Evolutionary conservation across 495 filamentous ascomycete genomes (phyloP).

Genomic region (Friedmanniomyces endolithicus): DNA sequence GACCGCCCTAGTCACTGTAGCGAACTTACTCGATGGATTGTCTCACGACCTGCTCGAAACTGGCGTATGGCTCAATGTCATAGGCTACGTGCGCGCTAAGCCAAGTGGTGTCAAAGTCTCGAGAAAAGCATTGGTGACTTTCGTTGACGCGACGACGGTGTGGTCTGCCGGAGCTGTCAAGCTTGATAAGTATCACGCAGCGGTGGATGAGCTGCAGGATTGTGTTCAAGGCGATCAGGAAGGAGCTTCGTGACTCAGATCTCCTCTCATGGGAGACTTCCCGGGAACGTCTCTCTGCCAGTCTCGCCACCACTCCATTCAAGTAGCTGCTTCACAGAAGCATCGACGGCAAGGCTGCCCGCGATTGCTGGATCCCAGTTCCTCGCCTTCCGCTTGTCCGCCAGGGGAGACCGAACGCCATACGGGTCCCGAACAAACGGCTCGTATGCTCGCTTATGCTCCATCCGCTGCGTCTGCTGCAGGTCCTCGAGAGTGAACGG

Average conservation of each 20-base stretch:
- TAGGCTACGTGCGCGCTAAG: constrained; percentile 57
- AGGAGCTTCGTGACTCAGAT: neutral
- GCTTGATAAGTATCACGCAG: constrained; percentile 15
- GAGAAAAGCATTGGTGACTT: neutral
- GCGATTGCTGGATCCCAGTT: constrained; percentile 15
- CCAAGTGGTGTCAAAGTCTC: neutral
- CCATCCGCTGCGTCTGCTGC: constrained; percentile 17
- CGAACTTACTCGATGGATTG: constrained; percentile 52
- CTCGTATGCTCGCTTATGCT: constrained; percentile 19
- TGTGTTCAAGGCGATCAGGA: neutral
- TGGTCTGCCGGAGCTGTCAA: constrained; percentile 24
- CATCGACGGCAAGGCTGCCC: neutral
- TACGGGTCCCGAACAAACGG: constrained; percentile 23
- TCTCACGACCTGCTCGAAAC: constrained; percentile 51
- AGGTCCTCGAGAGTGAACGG: constrained; percentile 22
- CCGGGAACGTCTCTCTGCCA: constrained; percentile 13
- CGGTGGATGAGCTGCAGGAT: constrained; percentile 7
- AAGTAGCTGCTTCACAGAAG: constrained; percentile 8
- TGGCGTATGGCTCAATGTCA: constrained; percentile 84
- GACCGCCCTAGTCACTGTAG: constrained; percentile 53
- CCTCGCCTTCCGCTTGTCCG: constrained; percentile 22
- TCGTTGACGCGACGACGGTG: constrained; percentile 22
- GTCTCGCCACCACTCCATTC: constrained; percentile 16
- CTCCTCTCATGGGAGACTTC: constrained; percentile 17
- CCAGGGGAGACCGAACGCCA: constrained; percentile 18